phyloP scores from a whole-genome alignment of 1,139 yeast genomes.

The Sugiyamaella neomexicana region DNA sequence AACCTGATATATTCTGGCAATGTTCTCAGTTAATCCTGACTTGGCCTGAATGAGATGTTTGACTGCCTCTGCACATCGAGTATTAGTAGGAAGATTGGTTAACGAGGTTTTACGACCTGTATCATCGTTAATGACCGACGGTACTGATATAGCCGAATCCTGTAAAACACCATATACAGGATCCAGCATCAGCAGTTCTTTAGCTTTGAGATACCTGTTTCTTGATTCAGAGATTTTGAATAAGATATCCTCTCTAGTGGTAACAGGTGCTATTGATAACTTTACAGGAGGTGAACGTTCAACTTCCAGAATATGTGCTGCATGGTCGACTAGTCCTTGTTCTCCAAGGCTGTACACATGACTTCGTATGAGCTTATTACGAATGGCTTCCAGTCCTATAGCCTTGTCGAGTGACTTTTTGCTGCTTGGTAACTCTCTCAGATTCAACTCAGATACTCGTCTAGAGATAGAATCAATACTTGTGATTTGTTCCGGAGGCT shows the following conservation, averaged over 20 bases:
- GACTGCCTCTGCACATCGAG: slow-evolving; percentile 14
- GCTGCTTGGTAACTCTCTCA: slow-evolving; percentile 8
- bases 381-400: slow-evolving; percentile 27
- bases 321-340: slow-evolving; percentile 29
- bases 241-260: slow-evolving; percentile 27
- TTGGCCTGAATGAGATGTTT: slow-evolving; percentile 13
- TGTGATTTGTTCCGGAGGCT: neutral
- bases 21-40: neutral
- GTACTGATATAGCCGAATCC: slow-evolving; percentile 51
- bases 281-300: neutral
- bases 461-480: slow-evolving; percentile 1
- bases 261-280: neutral
- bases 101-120: slow-evolving; percentile 12
- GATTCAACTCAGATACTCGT: slow-evolving; percentile 8
- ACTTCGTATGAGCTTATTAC: slow-evolving; percentile 29
- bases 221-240: slow-evolving; percentile 30
- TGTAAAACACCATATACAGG: slow-evolving; percentile 50
- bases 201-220: slow-evolving; percentile 30
- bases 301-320: slow-evolving; percentile 25
- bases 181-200: slow-evolving; percentile 37
- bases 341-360: slow-evolving; percentile 30
- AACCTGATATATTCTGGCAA: slow-evolving; percentile 9
- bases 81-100: slow-evolving; percentile 7
- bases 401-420: slow-evolving; percentile 2
- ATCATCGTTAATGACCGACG: slow-evolving; percentile 35